Evolutionary conservation across 345 rosid species (phyloP), one percentile per base, ranked within the genome.

Genomic region (Hirschfeldia incana): DNA sequence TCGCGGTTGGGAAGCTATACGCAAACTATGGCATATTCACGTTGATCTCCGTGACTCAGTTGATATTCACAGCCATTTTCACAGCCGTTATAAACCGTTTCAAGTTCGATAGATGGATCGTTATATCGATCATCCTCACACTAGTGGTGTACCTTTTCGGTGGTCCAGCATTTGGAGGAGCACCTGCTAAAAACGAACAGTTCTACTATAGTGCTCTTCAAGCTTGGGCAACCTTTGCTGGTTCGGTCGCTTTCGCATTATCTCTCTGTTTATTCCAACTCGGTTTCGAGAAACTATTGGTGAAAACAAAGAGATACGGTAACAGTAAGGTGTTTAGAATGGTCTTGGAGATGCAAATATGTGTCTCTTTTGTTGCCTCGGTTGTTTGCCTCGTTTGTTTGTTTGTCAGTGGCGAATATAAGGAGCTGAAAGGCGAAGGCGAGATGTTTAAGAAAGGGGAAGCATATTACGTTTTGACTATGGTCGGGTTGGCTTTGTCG

Each of bases 261-360:
- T 75, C 76, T 42, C 49, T 80, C 1, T 80, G 76, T 53, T 42
- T 80, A 15, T 70, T 80, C 73, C 72, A 80, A 51, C 72, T 75
- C 39, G 76, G 83, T 8, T 80, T 75, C 7, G 76, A 80, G 28
- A 75, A 80, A 26, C 73, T 75, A n/a, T 3, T 65, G 60, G 80
- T 80, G 44, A 70, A 75, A 39, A 69, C 79, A 17, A 76, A 75
- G 64, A 74, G 83, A 44, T 74, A 80, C 44, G 67, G 42, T 75
- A 75, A 70, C 57, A 75, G 21, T 21, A 21, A 21, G 21, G 73
- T 69, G 63, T 80, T 80, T 32, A 34, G 69, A 28, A 75, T 80
- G 83, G 80, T 80, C 6, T 65, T 80, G 26, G 83, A 75, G 64
- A 80, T 80, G 83, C 83, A 80, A 70, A 75, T 80, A 29, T 69